Evolutionary conservation across 345 rosid genomes (phyloP).

Genomic region (Lepidium africanum): DNA sequence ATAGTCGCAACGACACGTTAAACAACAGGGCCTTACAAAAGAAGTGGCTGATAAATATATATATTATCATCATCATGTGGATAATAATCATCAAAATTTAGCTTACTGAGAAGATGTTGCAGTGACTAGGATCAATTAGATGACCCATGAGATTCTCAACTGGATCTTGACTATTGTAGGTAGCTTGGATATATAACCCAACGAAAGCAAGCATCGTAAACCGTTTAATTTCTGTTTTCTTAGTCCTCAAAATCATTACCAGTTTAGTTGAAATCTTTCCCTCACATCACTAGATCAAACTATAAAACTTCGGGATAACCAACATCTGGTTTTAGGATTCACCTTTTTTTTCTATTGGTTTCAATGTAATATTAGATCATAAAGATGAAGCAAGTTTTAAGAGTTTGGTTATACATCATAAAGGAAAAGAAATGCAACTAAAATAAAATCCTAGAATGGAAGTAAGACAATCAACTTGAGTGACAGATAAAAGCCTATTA

Average conservation of each 20-base stretch:
- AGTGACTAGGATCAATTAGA: constrained; percentile 91
- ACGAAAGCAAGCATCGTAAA: constrained; percentile 87
- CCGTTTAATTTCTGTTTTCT: constrained; percentile 84
- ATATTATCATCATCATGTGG: not conserved
- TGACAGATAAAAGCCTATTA: too few species aligned
- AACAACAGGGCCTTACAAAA: too few species aligned
- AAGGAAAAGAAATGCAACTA: too few species aligned
- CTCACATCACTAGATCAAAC: constrained; percentile 91
- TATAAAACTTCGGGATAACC: constrained; percentile 92
- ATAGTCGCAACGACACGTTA: too few species aligned
- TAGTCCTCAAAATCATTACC: constrained; percentile 85
- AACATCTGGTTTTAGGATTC: constrained; percentile 68
- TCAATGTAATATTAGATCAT: too few species aligned
- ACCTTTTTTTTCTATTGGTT: too few species aligned
- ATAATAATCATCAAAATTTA: not conserved
- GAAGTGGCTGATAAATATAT: too few species aligned
- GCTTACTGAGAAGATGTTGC: constrained; percentile 77
- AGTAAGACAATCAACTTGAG: too few species aligned
- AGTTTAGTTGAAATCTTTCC: constrained; percentile 89
- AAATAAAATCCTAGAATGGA: too few species aligned
- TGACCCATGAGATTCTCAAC: constrained; percentile 73
- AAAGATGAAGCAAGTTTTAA: too few species aligned
- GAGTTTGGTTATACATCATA: too few species aligned
- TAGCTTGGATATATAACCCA: constrained; percentile 83
- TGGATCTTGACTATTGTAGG: constrained; percentile 62